A percentile compares a stretch with the other conserved stretches of the same genome.
Conservation (phyloP, 2,329 filamentous ascomycete species). For the Daldinia eschscholtzii region DNA sequence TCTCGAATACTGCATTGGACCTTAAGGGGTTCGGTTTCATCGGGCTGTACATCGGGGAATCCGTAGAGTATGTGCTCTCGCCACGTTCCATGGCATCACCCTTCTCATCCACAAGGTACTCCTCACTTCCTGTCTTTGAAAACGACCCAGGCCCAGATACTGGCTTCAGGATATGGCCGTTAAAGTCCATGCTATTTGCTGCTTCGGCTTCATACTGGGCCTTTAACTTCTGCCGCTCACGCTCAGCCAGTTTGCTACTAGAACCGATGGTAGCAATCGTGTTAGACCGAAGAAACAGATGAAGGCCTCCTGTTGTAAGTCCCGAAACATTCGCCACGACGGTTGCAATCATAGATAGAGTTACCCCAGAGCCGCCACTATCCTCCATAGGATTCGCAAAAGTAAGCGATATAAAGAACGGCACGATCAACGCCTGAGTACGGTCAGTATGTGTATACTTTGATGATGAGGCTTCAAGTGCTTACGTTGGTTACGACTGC, state of each 20-base stretch:
- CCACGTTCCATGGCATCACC: conserved; percentile 51
- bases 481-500: conserved; percentile 70
- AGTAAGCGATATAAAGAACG: conserved; percentile 72
- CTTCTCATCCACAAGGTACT: conserved; percentile 54
- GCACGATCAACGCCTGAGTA: conserved; percentile 67
- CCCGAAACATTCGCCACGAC: conserved; percentile 76
- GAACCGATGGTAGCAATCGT: conserved; percentile 67
- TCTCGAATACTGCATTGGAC: conserved; percentile 52
- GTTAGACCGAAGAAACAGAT: conserved; percentile 75
- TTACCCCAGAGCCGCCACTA: conserved; percentile 60
- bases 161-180: conserved; percentile 55
- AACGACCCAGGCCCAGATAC: conserved; percentile 50
- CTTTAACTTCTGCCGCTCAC: conserved; percentile 59
- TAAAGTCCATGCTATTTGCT: conserved; percentile 48
- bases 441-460: conserved; percentile 46
- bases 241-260: conserved; percentile 61
- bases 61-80: conserved; percentile 43
- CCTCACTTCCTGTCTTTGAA: conserved; percentile 53
- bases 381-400: conserved; percentile 57
- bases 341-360: conserved; percentile 72
- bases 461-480: conserved; percentile 23
- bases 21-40: conserved; percentile 53
- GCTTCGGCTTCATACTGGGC: conserved; percentile 50
- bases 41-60: conserved; percentile 39
- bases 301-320: conserved; percentile 73